Evolutionary conservation across 495 filamentous ascomycete species (phyloP), one percentile per base, ranked within the genome.

Genomic region (Penicillium fimorum): DNA sequence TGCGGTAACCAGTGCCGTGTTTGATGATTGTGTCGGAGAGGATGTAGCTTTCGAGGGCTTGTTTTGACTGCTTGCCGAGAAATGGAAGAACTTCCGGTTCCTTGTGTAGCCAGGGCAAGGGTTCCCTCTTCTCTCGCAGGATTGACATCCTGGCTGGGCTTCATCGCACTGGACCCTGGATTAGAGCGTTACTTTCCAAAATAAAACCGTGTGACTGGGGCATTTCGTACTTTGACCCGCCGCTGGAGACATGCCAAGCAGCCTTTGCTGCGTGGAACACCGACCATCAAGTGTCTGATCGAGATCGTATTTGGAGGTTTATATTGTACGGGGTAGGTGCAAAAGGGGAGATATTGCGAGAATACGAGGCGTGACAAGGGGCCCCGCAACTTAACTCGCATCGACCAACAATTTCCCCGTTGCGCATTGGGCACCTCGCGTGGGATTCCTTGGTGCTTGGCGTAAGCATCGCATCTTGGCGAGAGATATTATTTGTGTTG

Each of bases 221-320:
- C 4, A 22, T 22, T 20, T 24, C 61, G 38, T 49, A 70, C 67
- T 57, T 70, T 72, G 50, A 76, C 64, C 8, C 67, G 69, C 20
- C 72, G 65, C 18, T 69, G 50, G 18, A 73, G 61, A 62, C 70
- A 76, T n/a, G 64, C 64, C 37, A 58, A 60, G 58, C 74, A 79
- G 53, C 75, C 73, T 43, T 40, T 61, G 47, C 58, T 60, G 18
- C 73, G 71, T 22, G 76, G 73, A 30, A 75, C 70, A 27, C 73
- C 75, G 30, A 77, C 76, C 74, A 76, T 76, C 22, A 10, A 8
- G 7, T 6, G 32, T 57, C 38, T 41, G 56, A 11, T 5, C 15
- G 55, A 41, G 29, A 30, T 30, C 2, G 11, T 27, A 13, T 27
- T 46, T 1, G 27, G 18, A 32, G 0, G 5, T 7, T 22, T 22